Evolutionary conservation across 768 basidiomycete genomes (phyloP), one percentile per base, ranked within the genome.

Genomic region (Tricholoma terreum): DNA sequence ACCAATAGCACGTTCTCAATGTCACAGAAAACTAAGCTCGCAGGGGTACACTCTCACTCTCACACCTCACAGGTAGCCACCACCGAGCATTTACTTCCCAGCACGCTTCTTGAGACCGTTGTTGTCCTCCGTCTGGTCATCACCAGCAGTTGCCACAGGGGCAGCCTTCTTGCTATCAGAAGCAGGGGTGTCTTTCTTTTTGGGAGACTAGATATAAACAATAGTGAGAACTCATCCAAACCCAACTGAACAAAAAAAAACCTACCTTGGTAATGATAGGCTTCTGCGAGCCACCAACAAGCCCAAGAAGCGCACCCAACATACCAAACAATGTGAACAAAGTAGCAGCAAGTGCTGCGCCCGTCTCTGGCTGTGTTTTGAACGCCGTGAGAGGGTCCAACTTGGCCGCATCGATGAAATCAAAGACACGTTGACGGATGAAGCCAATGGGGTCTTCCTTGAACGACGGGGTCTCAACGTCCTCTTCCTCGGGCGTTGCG

Each of bases 361-460:
- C 93, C 52, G 91, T 91, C 74, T 94, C 89, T 48, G 95, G 94
- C 68, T 94, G 86, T 36, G 88, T 78, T 80, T 89, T 91, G 81
- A 98, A 81, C 40, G 97, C 95, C 22, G 73, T 71, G 52, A 92
- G 66, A 24, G 93, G 94, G 71, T 96, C 86, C 46, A 80, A 70
- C 69, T 85, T 85, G 61, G 84, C 89, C 58, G 84, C 76, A 50
- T 90, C 89, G 60, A 95, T 73, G 82, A 99, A 99, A 52, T 80
- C 78, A 66, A 88, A 78, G 46, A 88, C 82, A 76, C 88, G 88
- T 65, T 79, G 75, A 69, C 92, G 90, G 67, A 94, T 80, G 78
- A 87, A 94, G 57, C 77, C 85, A 64, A 91, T 75, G 21, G 93
- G 92, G 64, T 93, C 89, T 34, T 84, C 80, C 70, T 81, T 77